Percentiles rank a stretch among this genome's conserved stretches.
Evolutionary conservation across 345 rosid genomes (phyloP).

Genomic region (Pugionium dolabratum): DNA sequence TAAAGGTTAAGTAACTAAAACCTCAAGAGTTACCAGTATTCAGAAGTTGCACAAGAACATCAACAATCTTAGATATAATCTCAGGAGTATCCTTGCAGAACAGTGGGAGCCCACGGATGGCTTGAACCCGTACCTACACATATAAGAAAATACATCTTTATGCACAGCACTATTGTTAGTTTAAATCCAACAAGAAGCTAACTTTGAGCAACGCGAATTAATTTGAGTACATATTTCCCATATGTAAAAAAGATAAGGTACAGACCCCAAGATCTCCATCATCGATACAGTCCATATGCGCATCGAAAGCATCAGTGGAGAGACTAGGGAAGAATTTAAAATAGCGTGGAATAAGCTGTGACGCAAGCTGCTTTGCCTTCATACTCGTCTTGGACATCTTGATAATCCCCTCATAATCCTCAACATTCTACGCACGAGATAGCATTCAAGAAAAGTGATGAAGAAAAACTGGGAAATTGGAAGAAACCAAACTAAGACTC

Average conservation of each 20-base stretch:
- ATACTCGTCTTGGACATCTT: conserved; percentile 70
- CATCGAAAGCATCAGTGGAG: conserved; percentile 62
- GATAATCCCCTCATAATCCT: conserved; percentile 85
- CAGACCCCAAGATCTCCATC: conserved; percentile 91
- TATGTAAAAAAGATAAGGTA: conserved; percentile 13
- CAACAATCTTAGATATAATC: conserved; percentile 72
- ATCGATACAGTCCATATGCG: conserved; percentile 87
- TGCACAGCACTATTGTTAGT: no score
- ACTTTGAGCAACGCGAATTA: conserved; percentile 6
- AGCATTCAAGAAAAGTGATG: background rate
- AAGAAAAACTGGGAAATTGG: background rate
- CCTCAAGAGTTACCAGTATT: conserved; percentile 55
- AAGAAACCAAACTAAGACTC: background rate
- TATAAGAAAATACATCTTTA: conserved; percentile 5
- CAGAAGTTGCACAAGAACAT: conserved; percentile 84
- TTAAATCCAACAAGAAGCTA: conserved; percentile 12
- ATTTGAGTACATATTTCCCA: background rate
- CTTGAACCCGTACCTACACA: conserved; percentile 94
- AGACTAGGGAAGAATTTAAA: conserved; percentile 94
- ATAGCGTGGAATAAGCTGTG: conserved; percentile 97
- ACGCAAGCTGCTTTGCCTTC: conserved; percentile 92
- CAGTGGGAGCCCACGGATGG: conserved; percentile 89
- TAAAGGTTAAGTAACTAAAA: conserved; percentile 9
- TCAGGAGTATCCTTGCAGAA: conserved; percentile 94
- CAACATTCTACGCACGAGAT: conserved; percentile 57